These are phyloP conservation scores for Fusarium sp. DNA, from an alignment of 2,329 filamentous ascomycete species.

Conservation along the genomic window DNA sequence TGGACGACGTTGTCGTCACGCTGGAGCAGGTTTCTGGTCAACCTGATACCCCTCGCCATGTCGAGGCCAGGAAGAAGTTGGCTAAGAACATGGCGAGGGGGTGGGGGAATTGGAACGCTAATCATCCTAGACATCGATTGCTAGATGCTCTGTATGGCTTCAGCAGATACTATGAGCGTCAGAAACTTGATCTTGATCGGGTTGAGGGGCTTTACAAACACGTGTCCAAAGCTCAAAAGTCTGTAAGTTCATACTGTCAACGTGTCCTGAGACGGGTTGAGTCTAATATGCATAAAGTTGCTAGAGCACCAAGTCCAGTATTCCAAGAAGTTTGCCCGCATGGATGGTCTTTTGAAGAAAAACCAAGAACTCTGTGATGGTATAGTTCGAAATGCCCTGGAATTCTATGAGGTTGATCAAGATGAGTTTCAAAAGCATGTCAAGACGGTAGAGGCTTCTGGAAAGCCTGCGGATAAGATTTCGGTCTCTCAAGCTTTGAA, in stretches of 20 bases:
- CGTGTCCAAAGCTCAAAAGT: conserved; percentile 54
- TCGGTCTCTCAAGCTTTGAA: conserved; percentile 69
- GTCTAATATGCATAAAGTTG: conserved; percentile 50
- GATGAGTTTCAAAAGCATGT: conserved; percentile 62
- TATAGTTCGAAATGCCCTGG: conserved; percentile 62
- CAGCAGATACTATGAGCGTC: conserved; percentile 52
- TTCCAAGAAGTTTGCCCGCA: conserved; percentile 65
- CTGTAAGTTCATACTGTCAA: background rate
- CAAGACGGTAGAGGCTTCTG: conserved; percentile 55
- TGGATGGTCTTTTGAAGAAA: conserved; percentile 59
- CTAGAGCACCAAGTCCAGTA: conserved; percentile 72
- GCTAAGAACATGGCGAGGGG: conserved; percentile 49
- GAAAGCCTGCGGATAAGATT: conserved; percentile 60
- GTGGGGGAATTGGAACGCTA: conserved; percentile 53
- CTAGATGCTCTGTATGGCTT: conserved; percentile 59
- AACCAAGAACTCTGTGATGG: conserved; percentile 63
- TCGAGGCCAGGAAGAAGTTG: conserved; percentile 52
- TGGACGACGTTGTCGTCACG: conserved; percentile 45
- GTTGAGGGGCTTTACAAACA: conserved; percentile 56
- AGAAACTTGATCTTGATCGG: conserved; percentile 56
- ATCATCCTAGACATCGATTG: conserved; percentile 58
- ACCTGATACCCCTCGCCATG: conserved; percentile 47
- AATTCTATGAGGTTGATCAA: conserved; percentile 62
- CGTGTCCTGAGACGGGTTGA: fast-evolving
- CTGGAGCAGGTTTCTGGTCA: conserved; percentile 45